Evolutionary conservation across 129 eudicot species (phyloP).

Genomic region (Tagetes patula): DNA sequence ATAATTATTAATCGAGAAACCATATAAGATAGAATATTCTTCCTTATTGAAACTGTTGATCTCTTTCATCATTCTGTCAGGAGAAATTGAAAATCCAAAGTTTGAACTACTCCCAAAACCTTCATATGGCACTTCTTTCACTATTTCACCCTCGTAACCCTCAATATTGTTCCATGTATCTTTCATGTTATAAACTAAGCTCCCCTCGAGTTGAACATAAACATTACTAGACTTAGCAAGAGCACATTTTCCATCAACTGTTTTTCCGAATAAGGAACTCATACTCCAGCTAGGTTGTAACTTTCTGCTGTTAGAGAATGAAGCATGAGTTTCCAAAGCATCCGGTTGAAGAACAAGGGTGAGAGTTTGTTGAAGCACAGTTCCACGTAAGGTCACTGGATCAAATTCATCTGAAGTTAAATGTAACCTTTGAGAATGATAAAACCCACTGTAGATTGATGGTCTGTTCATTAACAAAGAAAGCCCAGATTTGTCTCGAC

Average conservation of each 20-base stretch:
- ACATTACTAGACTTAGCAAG: constrained; percentile 77
- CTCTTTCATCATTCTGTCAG: constrained; percentile 68
- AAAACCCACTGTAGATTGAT: constrained; percentile 87
- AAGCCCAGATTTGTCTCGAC: constrained; percentile 93
- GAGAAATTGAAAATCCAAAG: constrained; percentile 59
- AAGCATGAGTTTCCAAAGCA: constrained; percentile 34
- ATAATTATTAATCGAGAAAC: constrained; percentile 48
- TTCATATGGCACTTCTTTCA: constrained; percentile 20
- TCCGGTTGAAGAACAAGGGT: constrained; percentile 85
- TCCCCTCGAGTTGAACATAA: constrained; percentile 71
- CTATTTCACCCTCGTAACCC: constrained; percentile 17
- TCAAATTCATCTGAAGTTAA: constrained; percentile 64
- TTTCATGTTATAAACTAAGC: constrained; percentile 52
- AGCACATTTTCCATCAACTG: constrained; percentile 66
- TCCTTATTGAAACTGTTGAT: constrained; percentile 35
- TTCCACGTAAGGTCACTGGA: constrained; percentile 42
- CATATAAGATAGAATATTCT: constrained; percentile 53
- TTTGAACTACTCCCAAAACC: constrained; percentile 37
- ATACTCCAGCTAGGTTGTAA: constrained; percentile 92
- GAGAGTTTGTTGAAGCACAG: constrained; percentile 85
- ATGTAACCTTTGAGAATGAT: constrained; percentile 90
- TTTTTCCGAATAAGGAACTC: constrained; percentile 76
- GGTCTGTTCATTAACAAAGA: constrained; percentile 86
- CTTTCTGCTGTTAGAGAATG: constrained; percentile 37
- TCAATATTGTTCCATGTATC: constrained; percentile 32